Evolutionary conservation across 2,329 filamentous ascomycete genomes (phyloP), one percentile per base, ranked within the genome.

Genomic region (Aspergillus spinulosporus): DNA sequence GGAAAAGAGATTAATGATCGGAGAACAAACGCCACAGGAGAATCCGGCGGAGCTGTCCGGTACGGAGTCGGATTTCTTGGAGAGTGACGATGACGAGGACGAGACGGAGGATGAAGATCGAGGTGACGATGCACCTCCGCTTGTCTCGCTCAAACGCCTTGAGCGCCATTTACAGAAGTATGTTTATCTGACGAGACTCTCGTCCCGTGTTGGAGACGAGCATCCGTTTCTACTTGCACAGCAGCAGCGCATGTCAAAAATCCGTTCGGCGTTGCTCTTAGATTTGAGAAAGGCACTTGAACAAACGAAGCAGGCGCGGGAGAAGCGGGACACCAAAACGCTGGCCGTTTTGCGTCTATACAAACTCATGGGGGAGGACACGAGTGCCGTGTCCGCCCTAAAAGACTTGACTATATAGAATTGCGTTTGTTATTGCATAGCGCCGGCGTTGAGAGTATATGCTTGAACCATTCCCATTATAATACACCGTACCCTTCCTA

Each of bases 1-100:
- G 66, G 85, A 84, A 64, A 84, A 84, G 37, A 88, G 80, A 52
- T 82, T 90, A 61, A 86, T 90, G 74, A 88, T 92, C 52, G 85
- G 77, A 53, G 69, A 74, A 65, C 60, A 64, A 12, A 60, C 62
- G 8, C 31, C 46, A 3, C 61, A 64, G 49, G 44, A 37, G 29
- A 56, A 61, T 6, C n/a, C 40, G 3, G 44, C 56, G 2, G 64
- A 64, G 8, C 65, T 67, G n/a, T 62, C 61, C 6, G 71, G 70
- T n/a, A 63, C 66, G 2, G 73, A 75, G 4, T 70, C 66, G 5
- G 73, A 74, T 49, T 59, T 72, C 28, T 68, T 72, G 32, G 69
- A 68, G 26, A 72, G 65, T 34, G 56, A 58, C n/a, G n/a, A n/a
- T n/a, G 74, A 72, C 32, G 68, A 68, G 5, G 68, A 65, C 3